A percentile compares a stretch with the other conserved stretches of the same genome.
Conservation (phyloP, 257 asterid genomes). For the Forsythia viridissima region DNA sequence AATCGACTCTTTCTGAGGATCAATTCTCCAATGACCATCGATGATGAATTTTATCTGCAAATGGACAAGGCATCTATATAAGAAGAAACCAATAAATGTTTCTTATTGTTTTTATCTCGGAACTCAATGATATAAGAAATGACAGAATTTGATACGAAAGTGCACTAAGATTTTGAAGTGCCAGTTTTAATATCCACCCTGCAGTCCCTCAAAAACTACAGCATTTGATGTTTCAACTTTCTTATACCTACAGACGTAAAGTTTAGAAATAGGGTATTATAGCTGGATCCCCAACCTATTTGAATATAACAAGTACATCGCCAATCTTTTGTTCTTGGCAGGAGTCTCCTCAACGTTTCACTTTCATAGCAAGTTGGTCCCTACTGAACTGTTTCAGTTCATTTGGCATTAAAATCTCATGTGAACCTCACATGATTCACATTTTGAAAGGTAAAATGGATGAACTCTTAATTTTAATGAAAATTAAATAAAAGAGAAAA, state of each 20-base stretch:
- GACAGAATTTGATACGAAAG: not conserved
- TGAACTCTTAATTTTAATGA: not conserved
- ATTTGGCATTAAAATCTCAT: not conserved
- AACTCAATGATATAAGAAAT: not conserved
- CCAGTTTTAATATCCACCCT: not conserved
- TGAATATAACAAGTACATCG: not conserved
- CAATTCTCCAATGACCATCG: conserved; percentile 75
- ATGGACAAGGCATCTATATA: not conserved
- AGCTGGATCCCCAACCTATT: not conserved
- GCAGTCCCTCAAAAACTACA: not conserved
- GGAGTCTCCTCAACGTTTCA: not conserved
- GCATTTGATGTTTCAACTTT: not conserved
- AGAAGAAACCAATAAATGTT: not conserved
- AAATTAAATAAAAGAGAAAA: too few relatives aligned
- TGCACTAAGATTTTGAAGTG: not conserved
- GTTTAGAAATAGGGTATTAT: not conserved
- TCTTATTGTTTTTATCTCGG: not conserved
- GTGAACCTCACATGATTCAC: not conserved
- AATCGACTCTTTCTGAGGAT: conserved; percentile 66
- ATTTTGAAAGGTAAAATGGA: not conserved
- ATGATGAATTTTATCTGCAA: conserved; percentile 82
- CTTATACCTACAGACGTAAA: not conserved
- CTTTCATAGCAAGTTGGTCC: not conserved
- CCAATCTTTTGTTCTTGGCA: not conserved
- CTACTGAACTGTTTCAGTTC: not conserved